Conservation (phyloP, 768 basidiomycete genomes). For the Pisolithus orientalis region DNA sequence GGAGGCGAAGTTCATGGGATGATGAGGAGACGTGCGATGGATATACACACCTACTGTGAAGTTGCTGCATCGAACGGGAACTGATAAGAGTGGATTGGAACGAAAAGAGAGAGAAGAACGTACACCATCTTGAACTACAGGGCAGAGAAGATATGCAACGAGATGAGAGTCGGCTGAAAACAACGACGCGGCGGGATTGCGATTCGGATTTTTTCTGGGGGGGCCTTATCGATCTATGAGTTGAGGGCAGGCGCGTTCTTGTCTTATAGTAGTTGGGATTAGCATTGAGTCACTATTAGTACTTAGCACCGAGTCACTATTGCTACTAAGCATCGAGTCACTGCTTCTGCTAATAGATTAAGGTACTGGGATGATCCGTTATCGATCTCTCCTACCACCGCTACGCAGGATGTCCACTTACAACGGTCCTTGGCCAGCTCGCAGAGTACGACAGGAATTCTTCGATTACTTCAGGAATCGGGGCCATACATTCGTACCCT, state of each 20-base stretch:
- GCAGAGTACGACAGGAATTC: constrained; percentile 79
- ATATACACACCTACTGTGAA: constrained; percentile 73
- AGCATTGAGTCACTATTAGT: not conserved
- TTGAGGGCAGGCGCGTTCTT: constrained; percentile 36
- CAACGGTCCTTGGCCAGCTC: constrained; percentile 65
- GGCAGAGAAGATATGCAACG: constrained; percentile 12
- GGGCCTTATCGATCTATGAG: constrained; percentile 36
- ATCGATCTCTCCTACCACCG: constrained; percentile 17
- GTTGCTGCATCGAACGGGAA: constrained; percentile 50
- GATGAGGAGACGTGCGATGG: not conserved
- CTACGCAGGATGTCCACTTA: constrained; percentile 24
- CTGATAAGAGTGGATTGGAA: constrained; percentile 23
- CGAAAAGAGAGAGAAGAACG: constrained; percentile 29
- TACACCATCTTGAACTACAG: constrained; percentile 71
- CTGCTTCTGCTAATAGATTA: not conserved
- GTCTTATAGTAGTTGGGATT: not conserved
- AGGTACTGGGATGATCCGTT: not conserved
- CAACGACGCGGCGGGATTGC: constrained; percentile 17
- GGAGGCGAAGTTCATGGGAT: constrained; percentile 7
- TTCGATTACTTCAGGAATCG: constrained; percentile 81
- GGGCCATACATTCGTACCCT: constrained; percentile 84
- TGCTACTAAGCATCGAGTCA: not conserved
- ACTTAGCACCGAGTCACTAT: not conserved
- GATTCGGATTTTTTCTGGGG: constrained; percentile 6
- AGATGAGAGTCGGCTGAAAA: constrained; percentile 16